A percentile compares a stretch with the other conserved stretches of the same genome.
These are phyloP conservation scores for Talaromyces sp. DNA, from an alignment of 2,329 filamentous ascomycete genomes.

Conservation along the genomic window DNA sequence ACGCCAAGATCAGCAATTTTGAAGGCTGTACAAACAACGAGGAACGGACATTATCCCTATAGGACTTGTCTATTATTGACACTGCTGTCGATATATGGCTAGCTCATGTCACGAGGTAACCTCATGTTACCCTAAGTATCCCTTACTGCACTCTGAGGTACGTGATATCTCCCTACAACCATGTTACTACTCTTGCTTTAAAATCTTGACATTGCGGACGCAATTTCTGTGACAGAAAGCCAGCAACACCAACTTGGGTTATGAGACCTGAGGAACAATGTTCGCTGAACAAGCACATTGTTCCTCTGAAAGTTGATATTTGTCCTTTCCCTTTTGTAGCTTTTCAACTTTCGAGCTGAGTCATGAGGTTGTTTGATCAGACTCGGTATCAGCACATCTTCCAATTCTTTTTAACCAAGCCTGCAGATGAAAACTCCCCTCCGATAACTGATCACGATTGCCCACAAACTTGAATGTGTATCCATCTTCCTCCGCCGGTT, in stretches of 20 bases:
- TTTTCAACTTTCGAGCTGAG: neutral
- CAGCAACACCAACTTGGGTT: no score
- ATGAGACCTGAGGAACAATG: no score
- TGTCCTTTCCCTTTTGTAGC: neutral
- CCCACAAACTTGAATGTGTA: neutral
- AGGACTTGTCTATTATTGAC: no score
- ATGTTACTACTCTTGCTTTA: neutral
- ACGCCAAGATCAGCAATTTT: neutral
- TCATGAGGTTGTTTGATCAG: neutral
- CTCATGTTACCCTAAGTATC: neutral
- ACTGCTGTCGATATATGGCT: no score
- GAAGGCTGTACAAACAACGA: neutral
- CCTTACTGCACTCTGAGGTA: neutral
- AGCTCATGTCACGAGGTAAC: no score
- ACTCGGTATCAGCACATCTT: neutral
- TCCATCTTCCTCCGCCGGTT: neutral
- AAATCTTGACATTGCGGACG: neutral
- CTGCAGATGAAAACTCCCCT: neutral
- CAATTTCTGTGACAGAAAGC: neutral
- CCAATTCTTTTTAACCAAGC: neutral
- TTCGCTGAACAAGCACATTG: no score
- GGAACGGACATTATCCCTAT: no score
- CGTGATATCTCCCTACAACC: neutral
- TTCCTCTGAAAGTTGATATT: no score
- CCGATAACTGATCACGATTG: neutral